Percentiles rank a stretch among this genome's conserved stretches.
Conservation (phyloP, 441 rosid genomes). For the Arabidopsis hybrid region DNA sequence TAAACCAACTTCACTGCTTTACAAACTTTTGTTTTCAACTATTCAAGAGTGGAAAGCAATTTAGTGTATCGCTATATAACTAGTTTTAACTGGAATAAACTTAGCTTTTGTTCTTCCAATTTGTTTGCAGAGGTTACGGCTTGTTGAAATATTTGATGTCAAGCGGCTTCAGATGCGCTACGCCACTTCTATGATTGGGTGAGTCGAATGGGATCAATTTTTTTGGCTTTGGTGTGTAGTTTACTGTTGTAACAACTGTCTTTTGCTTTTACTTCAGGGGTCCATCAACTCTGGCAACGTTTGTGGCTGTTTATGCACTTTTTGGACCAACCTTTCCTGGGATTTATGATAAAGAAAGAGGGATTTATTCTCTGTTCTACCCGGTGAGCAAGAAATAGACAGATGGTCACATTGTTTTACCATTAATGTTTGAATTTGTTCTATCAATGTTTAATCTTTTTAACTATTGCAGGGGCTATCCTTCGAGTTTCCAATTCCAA, state of each 20-base stretch:
- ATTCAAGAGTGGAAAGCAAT: background rate
- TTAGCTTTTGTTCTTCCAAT: constrained; percentile 26
- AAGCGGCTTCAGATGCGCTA: constrained; percentile 97
- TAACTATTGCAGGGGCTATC: constrained; percentile 73
- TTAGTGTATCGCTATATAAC: background rate
- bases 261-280: constrained; percentile 61
- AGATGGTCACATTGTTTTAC: background rate
- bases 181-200: constrained; percentile 91
- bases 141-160: constrained; percentile 85
- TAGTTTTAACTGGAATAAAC: constrained; percentile 10
- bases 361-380: constrained; percentile 88
- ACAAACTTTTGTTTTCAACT: constrained; percentile 8
- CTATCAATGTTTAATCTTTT: constrained; percentile 3
- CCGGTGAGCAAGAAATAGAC: constrained; percentile 59
- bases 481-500: constrained; percentile 93
- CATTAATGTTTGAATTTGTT: constrained; percentile 4
- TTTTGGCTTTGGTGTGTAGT: constrained; percentile 21
- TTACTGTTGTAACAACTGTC: constrained; percentile 20
- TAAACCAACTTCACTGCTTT: constrained; percentile 14
- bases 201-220: constrained; percentile 27
- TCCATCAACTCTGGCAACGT: constrained; percentile 84
- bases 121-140: constrained; percentile 75
- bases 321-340: constrained; percentile 99
- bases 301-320: constrained; percentile 89
- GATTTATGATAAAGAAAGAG: constrained; percentile 83